Percentiles rank a stretch among this genome's conserved stretches.
Conservation (phyloP, 495 filamentous ascomycete species). For the Tuber borchii region DNA sequence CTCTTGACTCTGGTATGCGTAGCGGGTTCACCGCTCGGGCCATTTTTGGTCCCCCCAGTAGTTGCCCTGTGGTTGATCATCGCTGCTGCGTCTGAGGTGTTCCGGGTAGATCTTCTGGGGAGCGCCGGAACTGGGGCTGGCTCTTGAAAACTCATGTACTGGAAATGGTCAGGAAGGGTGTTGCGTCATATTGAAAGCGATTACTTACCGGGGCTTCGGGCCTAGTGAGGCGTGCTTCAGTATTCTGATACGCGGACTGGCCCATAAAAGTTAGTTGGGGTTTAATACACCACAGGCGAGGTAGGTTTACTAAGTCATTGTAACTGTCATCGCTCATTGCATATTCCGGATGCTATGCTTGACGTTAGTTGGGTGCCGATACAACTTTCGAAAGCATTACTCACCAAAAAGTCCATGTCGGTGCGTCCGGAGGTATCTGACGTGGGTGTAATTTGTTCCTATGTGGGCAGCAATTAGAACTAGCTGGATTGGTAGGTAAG, state of each 20-base stretch:
- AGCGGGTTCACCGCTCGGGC: conserved; percentile 23
- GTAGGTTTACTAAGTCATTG: conserved; percentile 3
- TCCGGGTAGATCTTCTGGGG: conserved; percentile 15
- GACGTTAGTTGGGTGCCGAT: neutral
- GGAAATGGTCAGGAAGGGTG: neutral
- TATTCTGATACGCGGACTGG: neutral
- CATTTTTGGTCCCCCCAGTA: conserved; percentile 20
- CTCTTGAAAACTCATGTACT: neutral
- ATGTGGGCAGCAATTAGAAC: neutral
- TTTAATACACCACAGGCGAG: neutral
- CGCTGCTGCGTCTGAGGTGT: conserved; percentile 9
- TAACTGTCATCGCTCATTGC: neutral
- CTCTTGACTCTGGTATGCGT: conserved; percentile 27
- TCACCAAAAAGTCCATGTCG: conserved; percentile 2
- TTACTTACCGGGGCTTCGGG: neutral
- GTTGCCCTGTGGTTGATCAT: conserved; percentile 25
- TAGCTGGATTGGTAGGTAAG: neutral
- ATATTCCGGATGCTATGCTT: neutral
- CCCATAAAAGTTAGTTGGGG: neutral
- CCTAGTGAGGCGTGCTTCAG: neutral
- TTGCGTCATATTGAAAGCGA: neutral
- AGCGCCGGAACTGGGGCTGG: neutral
- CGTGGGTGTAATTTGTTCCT: neutral
- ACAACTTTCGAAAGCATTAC: neutral
- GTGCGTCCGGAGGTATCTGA: neutral